Evolutionary conservation across 305 asterid genomes (phyloP), one percentile per base, ranked within the genome.

Genomic region (Rubia balearica): DNA sequence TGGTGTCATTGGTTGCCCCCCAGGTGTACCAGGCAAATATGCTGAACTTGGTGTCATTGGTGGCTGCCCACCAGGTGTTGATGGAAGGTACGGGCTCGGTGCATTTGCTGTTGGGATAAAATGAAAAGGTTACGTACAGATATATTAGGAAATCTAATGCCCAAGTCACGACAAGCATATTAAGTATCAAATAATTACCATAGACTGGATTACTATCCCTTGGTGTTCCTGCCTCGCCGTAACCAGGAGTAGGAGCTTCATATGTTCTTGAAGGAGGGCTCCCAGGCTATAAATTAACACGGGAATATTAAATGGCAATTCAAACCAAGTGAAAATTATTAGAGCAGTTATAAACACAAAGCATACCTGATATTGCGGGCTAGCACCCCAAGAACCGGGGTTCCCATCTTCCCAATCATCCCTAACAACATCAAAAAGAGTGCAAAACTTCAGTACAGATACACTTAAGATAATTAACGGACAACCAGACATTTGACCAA

Each of bases 211-310:
- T 83, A 72, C 81, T 88, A 71, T 94, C 96, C 74, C 96, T 82
- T 21, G 99, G 99, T 6, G 99, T 94, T 75, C 95, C 94, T 8
- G 97, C 91, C 16, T 91, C 99, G 80, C 90, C 95, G 80, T 95
- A 91, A 80, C 97, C 98, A 71, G 99, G 99, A 71, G 98, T 91
- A n/a, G 99, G 98, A 67, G 99, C 99, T 88, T 94, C 99, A 72
- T 91, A 91, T 8, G 92, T 82, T 80, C 96, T 90, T 73, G 94
- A 84, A 72, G 88, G 85, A 70, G 96, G 91, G 68, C 99, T 94
- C 74, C 90, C 86, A 17, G 97, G 98, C 99, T 93, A 89, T 71
- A 83, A 78, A 59, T 21, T 13, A 45, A 71, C 55, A 21, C 71
- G 11, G 59, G 46, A 45, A 65, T 41, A 53, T 38, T 55, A 40